Evolutionary conservation across 495 filamentous ascomycete genomes (phyloP), one percentile per base, ranked within the genome.

Genomic region (Aspergillus indologenus): DNA sequence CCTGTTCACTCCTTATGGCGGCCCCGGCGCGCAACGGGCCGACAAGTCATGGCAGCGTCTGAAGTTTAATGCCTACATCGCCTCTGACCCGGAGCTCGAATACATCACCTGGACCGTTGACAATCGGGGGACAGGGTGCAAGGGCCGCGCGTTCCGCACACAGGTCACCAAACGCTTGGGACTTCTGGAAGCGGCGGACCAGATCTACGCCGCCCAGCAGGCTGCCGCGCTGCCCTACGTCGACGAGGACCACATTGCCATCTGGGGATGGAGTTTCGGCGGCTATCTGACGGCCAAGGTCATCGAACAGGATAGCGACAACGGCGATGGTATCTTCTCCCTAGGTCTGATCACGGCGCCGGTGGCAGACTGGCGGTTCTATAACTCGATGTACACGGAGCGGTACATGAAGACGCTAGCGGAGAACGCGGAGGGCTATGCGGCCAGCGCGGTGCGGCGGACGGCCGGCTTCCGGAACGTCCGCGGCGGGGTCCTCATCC

Each of bases 381-480:
- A 65, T 48, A 59, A 65, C 59, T 61, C 62, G 9, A 65, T 65
- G 62, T 65, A 65, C 26, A 61, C 62, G 4, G 62, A 65, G 54
- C 55, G 62, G 19, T 65, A 65, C 53, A 65, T 65, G 62, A 65
- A 65, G 56, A 61, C 62, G 0, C 53, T 61, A 5, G 24, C 59
- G 8, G 56, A 56, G 1, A 65, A 65, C 26, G 62, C 23, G 12
- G 56, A 20, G 2, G 62, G 62, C 5, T 65, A 65, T 31, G 61
- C 56, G 21, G 42, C 23, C 1, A 65, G 56, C 11, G 62, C 62
- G 15, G 57, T 65, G 47, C 62, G 56, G 6, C 42, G 53, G 19
- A 48, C 56, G 1, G 62, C 54, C 8, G 62, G 62, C 0, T 65
- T 65, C 59, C 61, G 59, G 59, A 48, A 50, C 22, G 59, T 61